phyloP scores from a whole-genome alignment of 2,329 filamentous ascomycete genomes.

The Phialophora expanda region DNA sequence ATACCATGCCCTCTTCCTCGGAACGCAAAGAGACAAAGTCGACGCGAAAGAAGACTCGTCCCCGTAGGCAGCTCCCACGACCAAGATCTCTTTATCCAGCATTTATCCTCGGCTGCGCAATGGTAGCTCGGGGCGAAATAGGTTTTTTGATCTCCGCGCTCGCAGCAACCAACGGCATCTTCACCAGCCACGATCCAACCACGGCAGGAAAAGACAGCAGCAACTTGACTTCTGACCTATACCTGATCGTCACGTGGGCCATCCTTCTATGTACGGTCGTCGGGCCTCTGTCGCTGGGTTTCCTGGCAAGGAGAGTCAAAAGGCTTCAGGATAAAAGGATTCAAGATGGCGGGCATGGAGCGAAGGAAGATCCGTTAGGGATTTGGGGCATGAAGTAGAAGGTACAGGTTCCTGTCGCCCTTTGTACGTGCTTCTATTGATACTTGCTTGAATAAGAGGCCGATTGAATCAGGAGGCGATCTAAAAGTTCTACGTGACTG shows the following conservation, averaged over 20 bases:
- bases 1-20: slow-evolving; percentile 18
- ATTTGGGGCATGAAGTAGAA: slow-evolving; percentile 28
- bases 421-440: neutral
- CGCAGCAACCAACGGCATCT: slow-evolving; percentile 62
- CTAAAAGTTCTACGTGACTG: neutral
- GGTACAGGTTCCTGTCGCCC: too few species aligned
- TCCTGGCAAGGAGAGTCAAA: slow-evolving; percentile 55
- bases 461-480: neutral
- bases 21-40: neutral
- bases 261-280: slow-evolving; percentile 63
- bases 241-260: slow-evolving; percentile 61
- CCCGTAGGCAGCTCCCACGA: slow-evolving; percentile 46
- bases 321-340: slow-evolving; percentile 19
- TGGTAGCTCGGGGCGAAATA: slow-evolving; percentile 80
- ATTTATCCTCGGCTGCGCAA: slow-evolving; percentile 68
- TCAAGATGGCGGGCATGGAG: slow-evolving; percentile 9
- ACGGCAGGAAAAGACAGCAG: neutral
- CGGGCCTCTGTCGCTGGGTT: slow-evolving; percentile 59
- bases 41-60: neutral
- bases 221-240: slow-evolving; percentile 44
- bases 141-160: slow-evolving; percentile 76
- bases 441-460: neutral
- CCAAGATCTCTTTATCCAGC: slow-evolving; percentile 67
- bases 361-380: slow-evolving; percentile 26
- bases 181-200: slow-evolving; percentile 38